phyloP scores from a whole-genome alignment of 352 stramenopile genomes.

The Pythium myriotylum region DNA sequence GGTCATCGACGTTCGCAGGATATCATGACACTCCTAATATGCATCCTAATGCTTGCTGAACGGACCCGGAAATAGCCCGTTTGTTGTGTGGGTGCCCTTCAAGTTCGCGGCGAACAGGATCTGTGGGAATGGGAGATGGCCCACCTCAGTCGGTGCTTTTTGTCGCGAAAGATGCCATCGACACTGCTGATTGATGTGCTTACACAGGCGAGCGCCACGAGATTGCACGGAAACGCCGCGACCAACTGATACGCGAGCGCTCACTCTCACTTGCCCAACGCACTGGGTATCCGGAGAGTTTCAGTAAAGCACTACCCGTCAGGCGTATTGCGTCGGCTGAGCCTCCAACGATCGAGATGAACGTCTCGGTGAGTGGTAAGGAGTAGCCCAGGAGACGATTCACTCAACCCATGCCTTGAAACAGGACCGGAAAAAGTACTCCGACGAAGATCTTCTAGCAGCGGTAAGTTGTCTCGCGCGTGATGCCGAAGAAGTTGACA shows the following conservation, averaged over 20 bases:
- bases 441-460: constrained; percentile 21
- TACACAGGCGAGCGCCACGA: constrained; percentile 57
- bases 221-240: constrained; percentile 48
- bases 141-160: constrained; percentile 38
- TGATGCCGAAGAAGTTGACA: not conserved
- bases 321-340: constrained; percentile 4
- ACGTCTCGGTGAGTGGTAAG: not conserved
- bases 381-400: not conserved
- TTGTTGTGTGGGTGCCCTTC: too few species aligned
- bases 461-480: constrained; percentile 12
- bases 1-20: too few species aligned
- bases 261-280: constrained; percentile 46
- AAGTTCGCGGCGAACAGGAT: too few species aligned
- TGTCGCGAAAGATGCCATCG: not conserved
- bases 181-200: not conserved
- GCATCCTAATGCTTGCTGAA: too few species aligned
- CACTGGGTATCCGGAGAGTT: constrained; percentile 47
- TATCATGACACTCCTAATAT: too few species aligned
- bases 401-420: not conserved
- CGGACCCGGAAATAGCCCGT: too few species aligned
- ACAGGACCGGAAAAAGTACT: constrained; percentile 23
- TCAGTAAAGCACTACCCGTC: constrained; percentile 16
- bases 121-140: constrained; percentile 34
- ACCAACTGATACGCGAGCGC: constrained; percentile 50
- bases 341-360: not conserved